phyloP scores from a whole-genome alignment of 2,329 filamentous ascomycete species.

The Talaromyces sp. region DNA sequence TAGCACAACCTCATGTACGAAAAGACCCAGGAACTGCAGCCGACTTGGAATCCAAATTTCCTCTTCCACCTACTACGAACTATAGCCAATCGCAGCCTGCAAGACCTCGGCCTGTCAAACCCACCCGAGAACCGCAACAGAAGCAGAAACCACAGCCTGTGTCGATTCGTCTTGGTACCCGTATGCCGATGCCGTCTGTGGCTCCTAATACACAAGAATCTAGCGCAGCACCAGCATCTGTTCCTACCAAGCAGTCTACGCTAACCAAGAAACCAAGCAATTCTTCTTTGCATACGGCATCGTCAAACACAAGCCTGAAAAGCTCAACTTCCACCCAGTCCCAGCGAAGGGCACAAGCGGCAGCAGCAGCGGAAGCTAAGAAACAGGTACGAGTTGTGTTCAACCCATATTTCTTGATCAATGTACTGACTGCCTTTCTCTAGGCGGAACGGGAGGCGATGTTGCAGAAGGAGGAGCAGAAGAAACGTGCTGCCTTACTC shows the following conservation, averaged over 20 bases:
- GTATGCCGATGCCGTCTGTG: conserved; percentile 45
- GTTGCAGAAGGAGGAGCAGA: conserved; percentile 69
- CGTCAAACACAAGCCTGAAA: conserved; percentile 59
- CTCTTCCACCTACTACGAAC: conserved; percentile 23
- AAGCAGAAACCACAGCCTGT: conserved; percentile 48
- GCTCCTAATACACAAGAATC: conserved; percentile 58
- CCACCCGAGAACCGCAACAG: conserved; percentile 40
- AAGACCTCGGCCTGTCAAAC: conserved; percentile 43
- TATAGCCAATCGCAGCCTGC: conserved; percentile 23
- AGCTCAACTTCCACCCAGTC: conserved; percentile 58
- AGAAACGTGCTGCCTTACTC: conserved; percentile 63
- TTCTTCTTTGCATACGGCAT: conserved; percentile 56
- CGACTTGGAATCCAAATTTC: conserved; percentile 28
- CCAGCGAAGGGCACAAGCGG: conserved; percentile 66
- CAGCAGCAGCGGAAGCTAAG: conserved; percentile 64
- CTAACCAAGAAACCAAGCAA: conserved; percentile 65
- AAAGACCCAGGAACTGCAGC: conserved; percentile 31
- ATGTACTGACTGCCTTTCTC: neutral
- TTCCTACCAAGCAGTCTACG: conserved; percentile 43
- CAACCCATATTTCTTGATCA: neutral
- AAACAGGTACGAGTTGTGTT: conserved; percentile 54
- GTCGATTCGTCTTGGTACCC: conserved; percentile 49
- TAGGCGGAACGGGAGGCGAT: conserved; percentile 74
- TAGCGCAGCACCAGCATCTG: conserved; percentile 34
- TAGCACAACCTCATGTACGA: conserved; percentile 27